These are phyloP conservation scores for Fraxinus xanthoxyloides DNA, from an alignment of 305 asterid species.

Conservation along the genomic window DNA sequence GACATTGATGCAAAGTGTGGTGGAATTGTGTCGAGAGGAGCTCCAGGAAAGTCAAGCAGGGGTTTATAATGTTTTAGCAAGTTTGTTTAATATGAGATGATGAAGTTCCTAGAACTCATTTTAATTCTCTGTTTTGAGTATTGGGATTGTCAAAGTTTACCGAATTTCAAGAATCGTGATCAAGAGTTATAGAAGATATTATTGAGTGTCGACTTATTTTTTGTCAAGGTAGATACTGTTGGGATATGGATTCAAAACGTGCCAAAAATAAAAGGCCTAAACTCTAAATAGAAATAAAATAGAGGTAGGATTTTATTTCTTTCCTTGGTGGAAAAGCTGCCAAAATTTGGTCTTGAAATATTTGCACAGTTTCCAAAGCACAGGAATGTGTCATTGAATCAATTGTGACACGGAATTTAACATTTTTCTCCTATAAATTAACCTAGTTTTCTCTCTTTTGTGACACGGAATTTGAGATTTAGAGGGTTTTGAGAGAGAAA, in stretches of 20 bases:
- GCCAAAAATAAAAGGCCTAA: neutral
- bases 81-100: neutral
- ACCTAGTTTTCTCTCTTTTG: neutral
- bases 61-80: neutral
- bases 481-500: neutral
- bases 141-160: neutral
- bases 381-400: neutral
- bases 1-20: neutral
- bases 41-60: neutral
- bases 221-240: neutral
- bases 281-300: neutral
- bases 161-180: neutral
- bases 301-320: neutral
- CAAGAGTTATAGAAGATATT: neutral
- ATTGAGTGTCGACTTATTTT: neutral
- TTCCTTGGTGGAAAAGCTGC: neutral
- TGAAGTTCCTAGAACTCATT: neutral
- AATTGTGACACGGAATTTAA: too few species aligned
- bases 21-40: neutral
- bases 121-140: neutral
- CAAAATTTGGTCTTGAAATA: neutral
- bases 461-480: too few species aligned
- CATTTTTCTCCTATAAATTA: neutral
- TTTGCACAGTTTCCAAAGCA: neutral
- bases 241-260: neutral